Evolutionary conservation across 2,329 filamentous ascomycete species (phyloP), one percentile per base, ranked within the genome.

Genomic region (Epichloe bromicola): DNA sequence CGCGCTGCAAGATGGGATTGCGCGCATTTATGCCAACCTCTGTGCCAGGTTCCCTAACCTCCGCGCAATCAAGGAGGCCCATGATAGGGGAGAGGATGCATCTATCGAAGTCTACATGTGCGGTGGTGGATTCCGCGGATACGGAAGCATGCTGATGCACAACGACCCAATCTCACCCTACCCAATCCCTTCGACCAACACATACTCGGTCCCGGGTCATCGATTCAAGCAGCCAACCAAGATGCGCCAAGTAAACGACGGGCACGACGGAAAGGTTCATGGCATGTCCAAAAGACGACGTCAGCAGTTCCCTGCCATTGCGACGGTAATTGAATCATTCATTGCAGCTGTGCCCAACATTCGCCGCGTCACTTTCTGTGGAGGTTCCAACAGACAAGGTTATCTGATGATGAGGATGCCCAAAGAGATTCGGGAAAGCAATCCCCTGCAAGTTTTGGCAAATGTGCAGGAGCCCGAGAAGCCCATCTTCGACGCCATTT

Each of bases 81-180:
- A 69, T 30, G 59, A 65, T 20, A 55, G 54, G 17, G 59, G 60
- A 33, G 54, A 59, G 36, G 54, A 60, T 40, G 55, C 57, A 46
- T 76, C 76, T 4, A 73, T 89, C 52, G 80, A 85, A 36, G 72
- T 95, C 8, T 95, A 90, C 63, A 80, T 96, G 52, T 95, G 86
- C 55, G 90, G 90, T 42, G 90, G 90, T 23, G 90, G 90, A 0
- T 95, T 95, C 63, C 75, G 90, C 37, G 90, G 90, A 15, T 95
- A 94, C 74, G 90, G 89, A 6, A 94, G 88, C 65, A 82, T 95
- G 61, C 74, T 95, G 49, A 90, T 95, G 85, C 82, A 85, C 62
- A 77, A 79, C 57, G 86, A 91, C 59, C 67, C 72, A 5, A 77
- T 88, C 42, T 72, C 76, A 50, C 88, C 88, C 0, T 96, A 95